Base-by-base conservation (phyloP, 495 filamentous ascomycete species). In the Neurospora intermedia region DNA sequence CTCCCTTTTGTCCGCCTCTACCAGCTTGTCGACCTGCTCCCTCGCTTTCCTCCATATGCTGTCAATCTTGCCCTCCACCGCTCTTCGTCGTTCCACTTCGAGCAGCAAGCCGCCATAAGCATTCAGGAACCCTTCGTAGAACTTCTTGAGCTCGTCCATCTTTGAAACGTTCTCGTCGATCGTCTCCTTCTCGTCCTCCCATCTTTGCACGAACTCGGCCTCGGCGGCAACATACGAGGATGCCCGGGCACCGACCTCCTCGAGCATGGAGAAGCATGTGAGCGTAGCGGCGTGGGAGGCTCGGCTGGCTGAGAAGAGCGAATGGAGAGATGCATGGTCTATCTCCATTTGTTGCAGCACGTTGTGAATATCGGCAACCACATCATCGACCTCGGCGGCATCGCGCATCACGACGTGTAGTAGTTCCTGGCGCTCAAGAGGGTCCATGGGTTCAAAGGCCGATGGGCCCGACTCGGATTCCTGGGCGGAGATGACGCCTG, bases 381-480 rank as follows among this genome's bases (percentile, higher is more conserved):
- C 96, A 76, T 96, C 96, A 11, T 97, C 93, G 2, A 97, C 93
- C 77, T 97, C 91, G 6, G 84, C 84, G 6, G 96, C 92, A 79
- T 99, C 96, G 72, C 92, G 91, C 43, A 90, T 84, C 35, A 99
- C 87, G 0, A 99, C 91, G 40, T 86, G 85, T 6, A 98, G 85
- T 89, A 98, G 93, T 72, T 97, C 93, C 45, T 84, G 84, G 41
- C 93, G 90, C 74, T 97, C 93, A 70, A 90, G 88, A 3, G 91
- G 87, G 4, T 88, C 91, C 69, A 97, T 88, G 8, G 91, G 89
- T 54, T 93, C 91, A 2, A 91, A 85, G 15, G 86, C 86, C 0
- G 54, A 62, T 2, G 54, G 54, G 39, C 88, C 83, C 69, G 88
- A 82, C 41, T 88, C 86, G 13, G 84, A 81, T 15, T 84, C 88